Conservation (phyloP, 805 yeast species). For the Candida ortonii region DNA sequence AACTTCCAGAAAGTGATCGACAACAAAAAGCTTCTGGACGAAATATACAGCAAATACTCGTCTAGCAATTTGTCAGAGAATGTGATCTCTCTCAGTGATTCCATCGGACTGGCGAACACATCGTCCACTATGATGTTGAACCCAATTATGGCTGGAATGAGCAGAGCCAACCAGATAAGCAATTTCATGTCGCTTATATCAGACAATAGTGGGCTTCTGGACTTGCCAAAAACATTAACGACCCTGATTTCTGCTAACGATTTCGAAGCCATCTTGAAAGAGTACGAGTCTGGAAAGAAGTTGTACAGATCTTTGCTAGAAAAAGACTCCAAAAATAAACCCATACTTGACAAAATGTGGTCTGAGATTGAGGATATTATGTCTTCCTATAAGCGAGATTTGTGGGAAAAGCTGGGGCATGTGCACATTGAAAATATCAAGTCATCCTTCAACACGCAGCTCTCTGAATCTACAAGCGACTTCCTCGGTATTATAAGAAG, state of each 20-base stretch:
- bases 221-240: constrained; percentile 51
- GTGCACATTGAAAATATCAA: constrained; percentile 31
- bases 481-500: constrained; percentile 48
- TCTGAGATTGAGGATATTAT: constrained; percentile 50
- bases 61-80: constrained; percentile 23
- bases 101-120: constrained; percentile 47
- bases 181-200: constrained; percentile 51
- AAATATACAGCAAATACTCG: constrained; percentile 52
- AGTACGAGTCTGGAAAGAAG: constrained; percentile 49
- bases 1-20: constrained; percentile 65
- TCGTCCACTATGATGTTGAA: constrained; percentile 50
- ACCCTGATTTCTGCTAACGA: constrained; percentile 46
- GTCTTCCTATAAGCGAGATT: constrained; percentile 48
- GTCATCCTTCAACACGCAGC: constrained; percentile 15
- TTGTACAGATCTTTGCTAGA: constrained; percentile 12
- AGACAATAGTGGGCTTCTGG: constrained; percentile 50
- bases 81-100: constrained; percentile 30
- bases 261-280: constrained; percentile 54
- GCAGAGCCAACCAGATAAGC: constrained; percentile 46
- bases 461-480: constrained; percentile 15
- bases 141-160: constrained; percentile 54
- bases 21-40: constrained; percentile 61
- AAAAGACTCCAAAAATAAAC: constrained; percentile 15
- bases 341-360: constrained; percentile 53
- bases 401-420: constrained; percentile 49